Percentiles rank a stretch among this genome's conserved stretches.
Evolutionary conservation across 148 eudicot species (phyloP).

Genomic region (Rhododendron henanense): DNA sequence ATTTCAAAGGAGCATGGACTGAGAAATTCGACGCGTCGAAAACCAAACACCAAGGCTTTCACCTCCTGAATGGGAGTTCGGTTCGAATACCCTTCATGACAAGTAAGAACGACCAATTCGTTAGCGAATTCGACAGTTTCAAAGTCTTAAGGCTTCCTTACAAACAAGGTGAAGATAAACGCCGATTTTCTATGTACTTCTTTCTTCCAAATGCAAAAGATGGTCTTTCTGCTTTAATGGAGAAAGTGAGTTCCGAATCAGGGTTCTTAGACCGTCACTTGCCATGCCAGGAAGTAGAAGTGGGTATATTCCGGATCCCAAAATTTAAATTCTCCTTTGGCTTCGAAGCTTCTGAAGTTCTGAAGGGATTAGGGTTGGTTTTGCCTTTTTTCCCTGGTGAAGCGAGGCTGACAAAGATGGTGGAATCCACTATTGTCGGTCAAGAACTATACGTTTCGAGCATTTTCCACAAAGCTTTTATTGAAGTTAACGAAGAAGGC

Average conservation of each 20-base stretch:
- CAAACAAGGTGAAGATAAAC: slow-evolving; percentile 54
- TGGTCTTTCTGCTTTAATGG: slow-evolving; percentile 49
- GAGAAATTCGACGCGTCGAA: slow-evolving; percentile 58
- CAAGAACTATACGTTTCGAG: slow-evolving; percentile 48
- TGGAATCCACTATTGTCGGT: slow-evolving; percentile 29
- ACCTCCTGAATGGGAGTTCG: slow-evolving; percentile 56
- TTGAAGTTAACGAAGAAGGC: slow-evolving; percentile 95
- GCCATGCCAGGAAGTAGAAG: slow-evolving; percentile 38
- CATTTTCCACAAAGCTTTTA: slow-evolving; percentile 71
- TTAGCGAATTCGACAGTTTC: slow-evolving; percentile 50
- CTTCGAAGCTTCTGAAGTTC: slow-evolving; percentile 61
- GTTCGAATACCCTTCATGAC: slow-evolving; percentile 78
- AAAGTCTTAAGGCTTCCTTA: slow-evolving; percentile 74
- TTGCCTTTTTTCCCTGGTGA: slow-evolving; percentile 46
- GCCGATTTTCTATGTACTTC: slow-evolving; percentile 68
- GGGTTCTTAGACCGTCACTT: slow-evolving; percentile 51
- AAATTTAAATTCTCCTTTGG: slow-evolving; percentile 69
- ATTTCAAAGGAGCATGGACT: slow-evolving; percentile 82
- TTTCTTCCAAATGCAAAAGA: slow-evolving; percentile 70
- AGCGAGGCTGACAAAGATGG: slow-evolving; percentile 73
- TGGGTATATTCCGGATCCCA: slow-evolving; percentile 61
- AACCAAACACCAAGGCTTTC: slow-evolving; percentile 57
- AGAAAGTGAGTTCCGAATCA: slow-evolving; percentile 45
- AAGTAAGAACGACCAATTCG: slow-evolving; percentile 49
- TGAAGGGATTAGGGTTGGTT: not conserved